Conservation (phyloP, 2,329 filamentous ascomycete species). For the Zymoseptoria ardabiliae region DNA sequence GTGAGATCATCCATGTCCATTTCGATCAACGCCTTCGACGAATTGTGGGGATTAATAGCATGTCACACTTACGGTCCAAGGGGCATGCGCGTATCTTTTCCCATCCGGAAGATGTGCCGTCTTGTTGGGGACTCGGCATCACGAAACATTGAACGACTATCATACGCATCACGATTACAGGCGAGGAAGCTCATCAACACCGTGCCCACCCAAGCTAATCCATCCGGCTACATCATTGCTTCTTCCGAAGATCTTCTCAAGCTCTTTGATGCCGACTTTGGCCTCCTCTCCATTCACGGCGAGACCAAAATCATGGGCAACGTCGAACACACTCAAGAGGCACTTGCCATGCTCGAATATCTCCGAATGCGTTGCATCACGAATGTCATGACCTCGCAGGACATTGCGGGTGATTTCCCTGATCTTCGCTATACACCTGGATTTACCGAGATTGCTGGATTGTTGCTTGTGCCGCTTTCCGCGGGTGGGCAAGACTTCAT, state of each 20-base stretch:
- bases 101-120: slow-evolving; percentile 85
- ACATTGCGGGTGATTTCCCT: slow-evolving; percentile 68
- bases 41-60: slow-evolving; percentile 81
- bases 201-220: slow-evolving; percentile 69
- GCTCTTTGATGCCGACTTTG: slow-evolving; percentile 82
- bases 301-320: slow-evolving; percentile 80
- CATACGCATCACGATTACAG: slow-evolving; percentile 76
- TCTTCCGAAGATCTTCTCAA: slow-evolving; percentile 79
- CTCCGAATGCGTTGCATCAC: slow-evolving; percentile 67
- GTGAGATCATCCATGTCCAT: slow-evolving; percentile 94
- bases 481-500: slow-evolving; percentile 75
- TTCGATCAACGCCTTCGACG: slow-evolving; percentile 76
- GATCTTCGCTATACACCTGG: slow-evolving; percentile 74
- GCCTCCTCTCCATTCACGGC: slow-evolving; percentile 73
- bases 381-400: slow-evolving; percentile 70
- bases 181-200: slow-evolving; percentile 85
- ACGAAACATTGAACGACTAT: slow-evolving; percentile 78
- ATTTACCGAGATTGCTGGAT: slow-evolving; percentile 67
- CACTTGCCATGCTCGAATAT: slow-evolving; percentile 77
- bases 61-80: slow-evolving; percentile 72
- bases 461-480: slow-evolving; percentile 76
- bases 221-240: slow-evolving; percentile 82
- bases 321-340: slow-evolving; percentile 70
- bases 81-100: slow-evolving; percentile 87
- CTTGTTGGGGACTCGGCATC: slow-evolving; percentile 80